Conservation (phyloP, 371 early-diverging fungal species). For the Phascolomyces articulosus region DNA sequence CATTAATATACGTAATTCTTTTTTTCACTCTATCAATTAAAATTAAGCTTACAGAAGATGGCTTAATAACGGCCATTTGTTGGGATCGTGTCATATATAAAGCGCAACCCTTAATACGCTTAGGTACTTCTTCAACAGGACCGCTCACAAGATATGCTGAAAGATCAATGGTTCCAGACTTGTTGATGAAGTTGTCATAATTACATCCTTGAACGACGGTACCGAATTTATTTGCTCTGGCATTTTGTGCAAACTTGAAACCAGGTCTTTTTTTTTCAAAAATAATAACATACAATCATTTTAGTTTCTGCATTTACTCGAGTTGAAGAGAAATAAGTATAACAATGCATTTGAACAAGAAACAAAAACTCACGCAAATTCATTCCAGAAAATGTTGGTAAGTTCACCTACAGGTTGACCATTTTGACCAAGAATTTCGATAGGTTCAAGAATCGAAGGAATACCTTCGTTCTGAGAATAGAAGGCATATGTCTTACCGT, state of each 20-base stretch:
- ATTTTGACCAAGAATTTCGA: slow-evolving; percentile 42
- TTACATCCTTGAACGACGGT: slow-evolving; percentile 36
- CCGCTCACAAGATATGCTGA: slow-evolving; percentile 25
- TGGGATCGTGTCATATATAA: slow-evolving; percentile 50
- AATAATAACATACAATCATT: no score
- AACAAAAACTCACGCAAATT: slow-evolving; percentile 24
- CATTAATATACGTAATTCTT: background rate
- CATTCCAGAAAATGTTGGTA: slow-evolving; percentile 25
- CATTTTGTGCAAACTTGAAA: slow-evolving; percentile 25
- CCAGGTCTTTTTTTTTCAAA: slow-evolving; percentile 9
- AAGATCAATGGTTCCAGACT: slow-evolving; percentile 18
- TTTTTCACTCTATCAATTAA: background rate
- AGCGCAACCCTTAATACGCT: slow-evolving; percentile 50
- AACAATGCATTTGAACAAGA: no score
- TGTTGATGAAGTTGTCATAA: slow-evolving; percentile 26
- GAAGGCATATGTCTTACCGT: slow-evolving; percentile 45
- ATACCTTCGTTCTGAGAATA: slow-evolving; percentile 25
- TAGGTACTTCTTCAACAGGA: slow-evolving; percentile 11
- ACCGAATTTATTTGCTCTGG: slow-evolving; percentile 21
- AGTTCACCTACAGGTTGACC: slow-evolving; percentile 33
- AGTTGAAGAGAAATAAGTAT: no score
- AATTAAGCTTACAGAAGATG: slow-evolving; percentile 27
- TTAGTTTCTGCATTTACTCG: no score
- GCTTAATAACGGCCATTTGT: slow-evolving; percentile 64
- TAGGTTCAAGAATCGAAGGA: slow-evolving; percentile 33